A percentile compares a stretch with the other conserved stretches of the same genome.
Evolutionary conservation across 441 rosid genomes (phyloP).

Genomic region (Brassica balearica): DNA sequence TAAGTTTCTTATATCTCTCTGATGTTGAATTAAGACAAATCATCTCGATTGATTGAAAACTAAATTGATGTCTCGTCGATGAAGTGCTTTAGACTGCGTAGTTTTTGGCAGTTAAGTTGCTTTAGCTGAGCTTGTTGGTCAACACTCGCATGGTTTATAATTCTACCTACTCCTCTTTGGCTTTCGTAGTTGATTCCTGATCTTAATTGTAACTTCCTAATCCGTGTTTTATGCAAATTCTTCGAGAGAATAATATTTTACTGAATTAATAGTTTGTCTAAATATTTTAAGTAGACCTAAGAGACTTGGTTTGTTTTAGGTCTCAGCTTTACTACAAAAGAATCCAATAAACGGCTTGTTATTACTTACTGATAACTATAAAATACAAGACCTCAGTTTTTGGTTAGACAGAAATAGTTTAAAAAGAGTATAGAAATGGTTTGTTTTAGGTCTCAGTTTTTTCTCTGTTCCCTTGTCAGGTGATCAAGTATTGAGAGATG

Average conservation of each 20-base stretch:
- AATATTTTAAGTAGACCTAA: background rate
- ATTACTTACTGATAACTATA: background rate
- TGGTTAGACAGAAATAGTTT: background rate
- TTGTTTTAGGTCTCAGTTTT: too few species aligned
- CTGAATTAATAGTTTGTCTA: background rate
- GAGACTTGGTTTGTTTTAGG: conserved; percentile 7
- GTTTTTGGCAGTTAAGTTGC: too few species aligned
- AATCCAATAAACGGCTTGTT: background rate
- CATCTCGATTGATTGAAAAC: too few species aligned
- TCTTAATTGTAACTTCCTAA: background rate
- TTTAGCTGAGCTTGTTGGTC: background rate
- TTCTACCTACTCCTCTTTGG: background rate
- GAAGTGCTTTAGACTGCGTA: too few species aligned
- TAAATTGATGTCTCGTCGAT: too few species aligned
- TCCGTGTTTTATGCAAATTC: background rate
- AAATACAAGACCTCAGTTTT: background rate
- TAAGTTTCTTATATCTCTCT: background rate
- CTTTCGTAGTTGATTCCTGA: background rate
- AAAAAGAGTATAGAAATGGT: background rate
- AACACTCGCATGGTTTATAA: background rate
- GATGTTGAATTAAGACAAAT: too few species aligned
- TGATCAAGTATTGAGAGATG: background rate
- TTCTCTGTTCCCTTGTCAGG: background rate
- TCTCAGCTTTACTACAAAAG: conserved; percentile 12
- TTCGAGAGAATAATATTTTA: background rate